phyloP scores from a whole-genome alignment of 148 eudicot genomes.

The Amaranthus cruentus region DNA sequence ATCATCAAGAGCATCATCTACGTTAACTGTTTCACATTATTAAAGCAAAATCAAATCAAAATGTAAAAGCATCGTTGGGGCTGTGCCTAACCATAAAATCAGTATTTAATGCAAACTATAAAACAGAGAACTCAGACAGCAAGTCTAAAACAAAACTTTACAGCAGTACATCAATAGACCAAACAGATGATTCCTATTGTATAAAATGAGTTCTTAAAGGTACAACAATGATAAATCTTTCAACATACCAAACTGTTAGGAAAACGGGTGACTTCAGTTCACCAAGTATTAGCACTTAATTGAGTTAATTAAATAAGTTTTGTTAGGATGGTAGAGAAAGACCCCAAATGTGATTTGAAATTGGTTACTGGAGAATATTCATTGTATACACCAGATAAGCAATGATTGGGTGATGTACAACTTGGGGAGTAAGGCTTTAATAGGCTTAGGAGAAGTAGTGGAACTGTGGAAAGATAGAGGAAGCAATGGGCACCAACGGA shows the following conservation, averaged over 20 bases:
- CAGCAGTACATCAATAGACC: background rate
- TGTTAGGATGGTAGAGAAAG: too few relatives aligned
- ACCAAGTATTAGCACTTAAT: too few relatives aligned
- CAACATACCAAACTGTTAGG: background rate
- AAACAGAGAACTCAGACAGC: background rate
- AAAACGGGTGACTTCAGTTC: too few relatives aligned
- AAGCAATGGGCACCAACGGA: too few relatives aligned
- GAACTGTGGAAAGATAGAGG: too few relatives aligned
- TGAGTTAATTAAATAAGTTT: too few relatives aligned
- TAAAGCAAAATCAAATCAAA: background rate
- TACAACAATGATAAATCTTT: background rate
- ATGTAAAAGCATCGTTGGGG: background rate
- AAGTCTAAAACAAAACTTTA: background rate
- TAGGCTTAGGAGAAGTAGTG: too few relatives aligned
- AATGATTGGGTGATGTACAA: too few relatives aligned
- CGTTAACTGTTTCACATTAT: slow-evolving; percentile 53
- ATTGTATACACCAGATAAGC: too few relatives aligned
- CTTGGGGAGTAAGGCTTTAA: too few relatives aligned
- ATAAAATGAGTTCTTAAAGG: slow-evolving; percentile 3
- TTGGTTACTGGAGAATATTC: too few relatives aligned
- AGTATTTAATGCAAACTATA: background rate
- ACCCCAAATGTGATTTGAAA: too few relatives aligned
- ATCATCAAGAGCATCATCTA: slow-evolving; percentile 98
- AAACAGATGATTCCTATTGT: background rate
- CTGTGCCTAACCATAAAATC: background rate